These are phyloP conservation scores for Coemansia sp. DNA, from an alignment of 192 early-diverging fungal species.

Conservation along the genomic window DNA sequence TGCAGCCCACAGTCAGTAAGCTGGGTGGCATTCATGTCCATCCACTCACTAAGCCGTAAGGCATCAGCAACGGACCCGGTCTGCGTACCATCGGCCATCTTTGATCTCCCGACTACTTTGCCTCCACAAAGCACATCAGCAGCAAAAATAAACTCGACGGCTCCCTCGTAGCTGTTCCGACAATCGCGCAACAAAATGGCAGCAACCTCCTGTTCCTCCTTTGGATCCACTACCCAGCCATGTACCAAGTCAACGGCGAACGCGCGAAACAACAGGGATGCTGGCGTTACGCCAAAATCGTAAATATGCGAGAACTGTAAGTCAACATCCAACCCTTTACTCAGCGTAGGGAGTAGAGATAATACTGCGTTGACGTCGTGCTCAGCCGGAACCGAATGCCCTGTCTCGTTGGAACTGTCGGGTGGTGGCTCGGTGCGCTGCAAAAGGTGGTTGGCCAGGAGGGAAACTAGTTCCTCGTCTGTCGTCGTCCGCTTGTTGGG, in stretches of 20 bases:
- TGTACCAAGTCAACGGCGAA: slow-evolving; percentile 81
- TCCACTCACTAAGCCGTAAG: slow-evolving; percentile 63
- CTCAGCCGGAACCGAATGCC: not conserved
- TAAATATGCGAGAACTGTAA: slow-evolving; percentile 71
- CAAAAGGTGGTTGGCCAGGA: slow-evolving; percentile 76
- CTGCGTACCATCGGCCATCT: slow-evolving; percentile 8
- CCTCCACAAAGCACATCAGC: slow-evolving; percentile 51
- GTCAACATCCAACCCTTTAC: slow-evolving; percentile 75
- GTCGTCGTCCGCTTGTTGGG: slow-evolving; percentile 55
- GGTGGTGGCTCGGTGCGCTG: slow-evolving; percentile 1
- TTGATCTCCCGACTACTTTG: not conserved
- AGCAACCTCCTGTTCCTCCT: slow-evolving; percentile 55
- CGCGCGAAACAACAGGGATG: slow-evolving; percentile 66
- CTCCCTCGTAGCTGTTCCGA: slow-evolving; percentile 70
- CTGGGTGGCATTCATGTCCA: slow-evolving; percentile 74
- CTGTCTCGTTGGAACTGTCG: slow-evolving; percentile 4
- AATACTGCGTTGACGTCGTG: slow-evolving; percentile 9
- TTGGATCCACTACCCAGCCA: slow-evolving; percentile 83
- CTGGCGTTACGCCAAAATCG: slow-evolving; percentile 66
- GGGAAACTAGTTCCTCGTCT: slow-evolving; percentile 65
- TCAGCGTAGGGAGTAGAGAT: slow-evolving; percentile 33
- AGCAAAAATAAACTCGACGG: slow-evolving; percentile 75
- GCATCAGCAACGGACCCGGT: slow-evolving; percentile 21
- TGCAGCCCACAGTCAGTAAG: slow-evolving; percentile 78
- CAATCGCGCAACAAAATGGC: slow-evolving; percentile 51